These are phyloP conservation scores for Wickerhamiella azymoides DNA, from an alignment of 805 yeast species.

Conservation along the genomic window DNA sequence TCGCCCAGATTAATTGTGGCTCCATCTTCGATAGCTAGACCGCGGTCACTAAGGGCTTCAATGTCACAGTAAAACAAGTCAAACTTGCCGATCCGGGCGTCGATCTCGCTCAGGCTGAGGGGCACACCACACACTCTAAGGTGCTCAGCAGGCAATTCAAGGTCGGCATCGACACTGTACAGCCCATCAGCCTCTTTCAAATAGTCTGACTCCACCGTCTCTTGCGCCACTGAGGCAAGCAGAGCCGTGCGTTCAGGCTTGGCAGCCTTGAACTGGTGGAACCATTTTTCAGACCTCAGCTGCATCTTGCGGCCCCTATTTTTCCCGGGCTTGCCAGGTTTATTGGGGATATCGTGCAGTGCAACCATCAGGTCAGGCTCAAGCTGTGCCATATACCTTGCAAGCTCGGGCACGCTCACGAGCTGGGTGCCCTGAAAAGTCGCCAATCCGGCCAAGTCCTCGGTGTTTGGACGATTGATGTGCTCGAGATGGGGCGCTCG, in stretches of 20 bases:
- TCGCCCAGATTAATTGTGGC: slow-evolving; percentile 22
- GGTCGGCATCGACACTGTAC: background rate
- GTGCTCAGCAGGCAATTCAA: background rate
- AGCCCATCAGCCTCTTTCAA: slow-evolving; percentile 15
- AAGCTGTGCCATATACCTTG: slow-evolving; percentile 16
- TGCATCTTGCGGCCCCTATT: slow-evolving; percentile 28
- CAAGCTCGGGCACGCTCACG: slow-evolving; percentile 18
- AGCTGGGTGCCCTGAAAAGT: slow-evolving; percentile 27
- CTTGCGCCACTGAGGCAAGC: slow-evolving; percentile 25
- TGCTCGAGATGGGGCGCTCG: slow-evolving; percentile 23
- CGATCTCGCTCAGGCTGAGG: slow-evolving; percentile 15
- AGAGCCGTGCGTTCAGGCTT: slow-evolving; percentile 13
- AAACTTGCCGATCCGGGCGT: slow-evolving; percentile 19
- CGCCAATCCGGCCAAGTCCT: slow-evolving; percentile 22
- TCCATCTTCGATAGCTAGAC: slow-evolving; percentile 25
- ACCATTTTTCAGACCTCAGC: slow-evolving; percentile 25
- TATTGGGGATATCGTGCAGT: slow-evolving; percentile 25
- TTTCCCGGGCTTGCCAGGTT: slow-evolving; percentile 23
- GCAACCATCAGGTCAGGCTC: slow-evolving; percentile 25
- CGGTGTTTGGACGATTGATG: slow-evolving; percentile 24
- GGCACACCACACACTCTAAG: slow-evolving; percentile 1
- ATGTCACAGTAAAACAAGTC: slow-evolving; percentile 26
- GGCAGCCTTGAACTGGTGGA: slow-evolving; percentile 14
- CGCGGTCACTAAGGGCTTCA: slow-evolving; percentile 24
- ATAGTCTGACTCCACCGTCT: slow-evolving; percentile 14